phyloP scores from a whole-genome alignment of 2,329 filamentous ascomycete species.

The Claviceps pusilla region DNA sequence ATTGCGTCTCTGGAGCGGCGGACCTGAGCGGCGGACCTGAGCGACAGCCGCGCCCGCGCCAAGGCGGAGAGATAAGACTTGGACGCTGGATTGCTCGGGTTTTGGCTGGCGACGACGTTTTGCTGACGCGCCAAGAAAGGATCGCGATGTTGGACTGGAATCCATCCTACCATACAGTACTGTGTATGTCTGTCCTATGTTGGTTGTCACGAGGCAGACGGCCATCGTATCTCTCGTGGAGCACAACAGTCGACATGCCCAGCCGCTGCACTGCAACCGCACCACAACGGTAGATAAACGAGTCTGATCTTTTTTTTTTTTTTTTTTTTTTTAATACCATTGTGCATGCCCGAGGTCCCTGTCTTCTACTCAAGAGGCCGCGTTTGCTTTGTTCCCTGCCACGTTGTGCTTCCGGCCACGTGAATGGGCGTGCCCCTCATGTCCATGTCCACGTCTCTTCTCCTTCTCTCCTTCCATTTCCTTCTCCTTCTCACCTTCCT shows the following conservation, averaged over 20 bases:
- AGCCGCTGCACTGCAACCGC: neutral
- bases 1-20: neutral
- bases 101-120: neutral
- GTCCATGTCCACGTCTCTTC: conserved; percentile 12
- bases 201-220: neutral
- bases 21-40: neutral
- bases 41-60: conserved; percentile 1
- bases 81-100: neutral
- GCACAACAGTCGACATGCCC: neutral
- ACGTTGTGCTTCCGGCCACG: conserved; percentile 1
- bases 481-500: conserved; percentile 10
- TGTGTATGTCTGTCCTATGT: no score
- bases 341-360: no score
- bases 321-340: no score
- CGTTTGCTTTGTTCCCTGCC: neutral
- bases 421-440: conserved; percentile 8
- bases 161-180: no score
- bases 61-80: conserved; percentile 2
- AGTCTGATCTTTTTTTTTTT: neutral
- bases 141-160: no score
- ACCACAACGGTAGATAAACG: neutral
- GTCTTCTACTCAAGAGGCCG: no score
- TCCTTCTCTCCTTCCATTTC: conserved; percentile 10
- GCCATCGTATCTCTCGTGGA: no score
- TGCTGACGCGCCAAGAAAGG: neutral